phyloP scores from a whole-genome alignment of 495 filamentous ascomycete genomes.

The Rusavskia elegans region DNA sequence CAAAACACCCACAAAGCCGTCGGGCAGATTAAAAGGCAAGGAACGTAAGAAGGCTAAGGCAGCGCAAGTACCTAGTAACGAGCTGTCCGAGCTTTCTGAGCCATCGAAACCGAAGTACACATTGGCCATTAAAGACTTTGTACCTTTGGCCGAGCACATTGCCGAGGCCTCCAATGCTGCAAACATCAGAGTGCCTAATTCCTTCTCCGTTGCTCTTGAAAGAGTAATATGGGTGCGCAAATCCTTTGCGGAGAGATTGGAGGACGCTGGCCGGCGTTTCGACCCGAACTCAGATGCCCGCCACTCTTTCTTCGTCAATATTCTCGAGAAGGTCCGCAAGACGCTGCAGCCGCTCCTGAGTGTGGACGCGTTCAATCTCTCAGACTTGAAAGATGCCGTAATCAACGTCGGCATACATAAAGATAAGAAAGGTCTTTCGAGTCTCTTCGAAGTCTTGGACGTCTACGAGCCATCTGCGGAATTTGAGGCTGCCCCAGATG shows the following conservation, averaged over 20 bases:
- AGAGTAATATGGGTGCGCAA: background rate
- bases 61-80: background rate
- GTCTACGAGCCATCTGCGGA: background rate
- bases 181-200: constrained; percentile 10
- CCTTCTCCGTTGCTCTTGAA: background rate
- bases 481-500: background rate
- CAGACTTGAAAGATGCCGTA: background rate
- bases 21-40: constrained; percentile 1
- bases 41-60: background rate
- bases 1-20: background rate
- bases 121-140: constrained; percentile 21
- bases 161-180: constrained; percentile 6
- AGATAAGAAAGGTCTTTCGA: background rate
- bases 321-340: background rate
- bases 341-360: background rate
- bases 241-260: background rate
- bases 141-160: constrained; percentile 21
- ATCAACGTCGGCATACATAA: background rate
- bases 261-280: background rate
- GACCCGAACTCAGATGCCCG: background rate
- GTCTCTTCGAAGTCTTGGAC: background rate
- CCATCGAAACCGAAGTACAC: constrained; percentile 12
- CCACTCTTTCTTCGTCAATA: background rate
- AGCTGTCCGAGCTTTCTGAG: background rate
- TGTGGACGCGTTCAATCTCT: background rate